Evolutionary conservation across 23 red algal genomes (phyloP).

Genomic region (Gracilaria vermiculophylla): DNA sequence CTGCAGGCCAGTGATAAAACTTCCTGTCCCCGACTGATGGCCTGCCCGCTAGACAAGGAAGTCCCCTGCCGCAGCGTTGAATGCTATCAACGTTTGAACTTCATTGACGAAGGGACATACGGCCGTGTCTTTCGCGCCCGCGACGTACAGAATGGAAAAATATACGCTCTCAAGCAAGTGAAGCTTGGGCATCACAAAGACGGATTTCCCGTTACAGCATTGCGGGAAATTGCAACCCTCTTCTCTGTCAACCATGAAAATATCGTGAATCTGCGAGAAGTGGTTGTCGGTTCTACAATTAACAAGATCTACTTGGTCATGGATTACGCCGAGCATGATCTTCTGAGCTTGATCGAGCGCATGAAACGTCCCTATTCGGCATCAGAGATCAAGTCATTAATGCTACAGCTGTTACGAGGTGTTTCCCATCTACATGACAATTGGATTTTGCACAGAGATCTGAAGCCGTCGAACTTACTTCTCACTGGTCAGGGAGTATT

Average conservation of each 20-base stretch:
- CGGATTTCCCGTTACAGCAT: conserved; percentile 78
- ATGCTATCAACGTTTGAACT: conserved; percentile 77
- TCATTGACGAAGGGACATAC: conserved; percentile 88
- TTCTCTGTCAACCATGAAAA: conserved; percentile 75
- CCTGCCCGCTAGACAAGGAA: conserved; percentile 2
- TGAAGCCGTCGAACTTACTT: conserved; percentile 83
- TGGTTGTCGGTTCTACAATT: conserved; percentile 67
- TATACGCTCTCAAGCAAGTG: conserved; percentile 85
- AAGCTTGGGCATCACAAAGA: conserved; percentile 65
- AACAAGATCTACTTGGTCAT: conserved; percentile 81
- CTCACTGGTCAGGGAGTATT: conserved; percentile 48
- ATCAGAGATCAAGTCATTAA: conserved; percentile 73
- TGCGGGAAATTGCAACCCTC: conserved; percentile 66
- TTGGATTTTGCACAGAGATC: conserved; percentile 82
- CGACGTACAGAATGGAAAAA: conserved; percentile 40
- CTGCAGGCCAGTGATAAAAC: too few species aligned
- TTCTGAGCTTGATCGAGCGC: conserved; percentile 58
- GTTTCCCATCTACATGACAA: conserved; percentile 73
- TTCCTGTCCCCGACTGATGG: neutral
- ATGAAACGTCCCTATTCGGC: conserved; percentile 71
- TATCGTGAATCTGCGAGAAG: conserved; percentile 72
- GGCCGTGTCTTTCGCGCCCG: conserved; percentile 82
- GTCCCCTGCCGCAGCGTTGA: conserved; percentile 74
- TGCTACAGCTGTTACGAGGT: conserved; percentile 61
- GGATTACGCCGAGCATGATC: conserved; percentile 80